Evolutionary conservation across 164 flowering plant species (phyloP).

Genomic region (Berberis vulgaris): DNA sequence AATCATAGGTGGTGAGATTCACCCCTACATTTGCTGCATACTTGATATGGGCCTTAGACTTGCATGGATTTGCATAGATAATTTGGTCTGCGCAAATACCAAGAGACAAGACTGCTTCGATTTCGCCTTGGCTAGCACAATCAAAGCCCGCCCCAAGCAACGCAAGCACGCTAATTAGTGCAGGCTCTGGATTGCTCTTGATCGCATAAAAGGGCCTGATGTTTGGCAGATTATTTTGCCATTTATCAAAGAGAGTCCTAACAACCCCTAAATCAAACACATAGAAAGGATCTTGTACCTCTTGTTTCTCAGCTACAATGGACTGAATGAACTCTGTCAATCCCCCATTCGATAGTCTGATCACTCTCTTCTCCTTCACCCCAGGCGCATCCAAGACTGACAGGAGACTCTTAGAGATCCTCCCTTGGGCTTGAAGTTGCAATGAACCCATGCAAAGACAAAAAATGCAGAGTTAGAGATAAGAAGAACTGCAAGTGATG

Average conservation of each 20-base stretch:
- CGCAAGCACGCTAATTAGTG: neutral
- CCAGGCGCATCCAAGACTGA: neutral
- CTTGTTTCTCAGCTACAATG: neutral
- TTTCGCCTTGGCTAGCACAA: neutral
- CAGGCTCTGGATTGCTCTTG: neutral
- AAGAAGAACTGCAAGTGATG: too few species aligned
- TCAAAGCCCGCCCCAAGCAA: neutral
- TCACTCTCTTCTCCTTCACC: neutral
- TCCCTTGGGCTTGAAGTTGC: too few species aligned
- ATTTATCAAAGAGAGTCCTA: neutral
- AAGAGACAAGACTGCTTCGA: neutral
- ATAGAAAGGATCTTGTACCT: conserved; percentile 2
- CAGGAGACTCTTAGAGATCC: neutral
- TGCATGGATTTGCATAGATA: conserved; percentile 1
- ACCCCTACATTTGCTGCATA: conserved; percentile 1
- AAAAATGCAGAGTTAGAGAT: too few species aligned
- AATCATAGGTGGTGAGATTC: neutral
- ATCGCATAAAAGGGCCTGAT: neutral
- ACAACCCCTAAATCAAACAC: neutral
- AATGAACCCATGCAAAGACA: too few species aligned
- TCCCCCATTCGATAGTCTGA: neutral
- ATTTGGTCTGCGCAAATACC: neutral
- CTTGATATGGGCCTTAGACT: neutral
- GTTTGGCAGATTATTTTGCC: neutral
- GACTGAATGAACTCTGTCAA: neutral